A percentile compares a stretch with the other conserved stretches of the same genome.
Conservation (phyloP, 2,329 filamentous ascomycete genomes). For the Fusarium papillatum region DNA sequence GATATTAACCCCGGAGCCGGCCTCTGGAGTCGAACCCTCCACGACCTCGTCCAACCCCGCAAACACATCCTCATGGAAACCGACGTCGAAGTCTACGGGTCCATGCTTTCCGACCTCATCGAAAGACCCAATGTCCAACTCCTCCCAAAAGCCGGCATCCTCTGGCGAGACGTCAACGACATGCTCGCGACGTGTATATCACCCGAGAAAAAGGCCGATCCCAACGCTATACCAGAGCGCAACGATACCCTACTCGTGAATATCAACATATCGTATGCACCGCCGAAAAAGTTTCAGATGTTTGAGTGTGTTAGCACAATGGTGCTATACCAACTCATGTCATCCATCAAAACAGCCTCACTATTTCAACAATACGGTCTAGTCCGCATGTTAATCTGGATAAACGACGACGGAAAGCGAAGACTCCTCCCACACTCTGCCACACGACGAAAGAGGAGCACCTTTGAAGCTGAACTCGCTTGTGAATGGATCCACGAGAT, state of each 20-base stretch:
- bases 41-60: slow-evolving; percentile 81
- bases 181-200: slow-evolving; percentile 63
- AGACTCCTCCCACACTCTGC: slow-evolving; percentile 72
- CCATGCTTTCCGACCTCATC: slow-evolving; percentile 72
- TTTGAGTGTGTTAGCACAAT: slow-evolving; percentile 71
- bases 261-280: slow-evolving; percentile 73
- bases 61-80: slow-evolving; percentile 89
- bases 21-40: slow-evolving; percentile 82
- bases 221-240: slow-evolving; percentile 57
- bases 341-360: slow-evolving; percentile 67
- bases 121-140: slow-evolving; percentile 62
- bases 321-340: slow-evolving; percentile 73
- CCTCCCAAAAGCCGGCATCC: slow-evolving; percentile 68
- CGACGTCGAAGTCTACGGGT: slow-evolving; percentile 67
- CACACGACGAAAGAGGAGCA: slow-evolving; percentile 66
- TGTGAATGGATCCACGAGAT: slow-evolving; percentile 73
- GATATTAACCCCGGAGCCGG: slow-evolving; percentile 88
- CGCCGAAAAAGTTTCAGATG: slow-evolving; percentile 61
- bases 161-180: slow-evolving; percentile 70
- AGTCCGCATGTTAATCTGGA: slow-evolving; percentile 84
- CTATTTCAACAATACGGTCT: slow-evolving; percentile 83
- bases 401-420: slow-evolving; percentile 71
- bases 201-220: slow-evolving; percentile 57
- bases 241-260: slow-evolving; percentile 84
- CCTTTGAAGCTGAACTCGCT: slow-evolving; percentile 72